Percentiles rank a stretch among this genome's conserved stretches.
These are phyloP conservation scores for Nakaseomyces kungkrabaensis DNA, from an alignment of 1,139 yeast species.

Conservation along the genomic window DNA sequence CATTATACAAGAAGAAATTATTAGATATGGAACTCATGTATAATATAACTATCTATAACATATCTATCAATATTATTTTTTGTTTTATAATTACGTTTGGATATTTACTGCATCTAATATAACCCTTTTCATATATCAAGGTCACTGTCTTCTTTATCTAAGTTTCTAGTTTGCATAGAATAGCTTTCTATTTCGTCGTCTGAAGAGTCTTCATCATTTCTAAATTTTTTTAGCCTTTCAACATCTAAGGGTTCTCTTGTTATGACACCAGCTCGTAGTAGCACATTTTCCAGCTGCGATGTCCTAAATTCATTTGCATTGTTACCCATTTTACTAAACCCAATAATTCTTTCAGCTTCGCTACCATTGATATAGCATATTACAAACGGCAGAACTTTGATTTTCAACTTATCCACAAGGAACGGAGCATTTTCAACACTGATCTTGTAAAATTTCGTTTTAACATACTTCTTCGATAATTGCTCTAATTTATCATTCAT, in stretches of 20 bases:
- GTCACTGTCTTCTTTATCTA: slow-evolving; percentile 34
- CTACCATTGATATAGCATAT: slow-evolving; percentile 51
- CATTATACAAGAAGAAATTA: background rate
- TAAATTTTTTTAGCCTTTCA: background rate
- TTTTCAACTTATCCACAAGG: slow-evolving; percentile 48
- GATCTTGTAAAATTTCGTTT: slow-evolving; percentile 46
- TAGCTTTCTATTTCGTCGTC: background rate
- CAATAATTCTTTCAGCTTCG: slow-evolving; percentile 51
- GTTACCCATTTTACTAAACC: slow-evolving; percentile 48
- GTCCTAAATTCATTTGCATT: slow-evolving; percentile 34
- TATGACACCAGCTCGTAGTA: background rate
- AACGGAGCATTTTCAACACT: slow-evolving; percentile 64
- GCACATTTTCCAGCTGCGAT: slow-evolving; percentile 37
- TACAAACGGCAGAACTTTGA: slow-evolving; percentile 65
- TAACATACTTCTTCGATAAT: slow-evolving; percentile 49
- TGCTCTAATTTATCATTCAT: slow-evolving; percentile 43
- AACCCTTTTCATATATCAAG: slow-evolving; percentile 25
- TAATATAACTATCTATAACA: background rate
- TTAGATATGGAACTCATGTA: background rate
- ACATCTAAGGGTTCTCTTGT: background rate
- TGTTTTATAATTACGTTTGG: background rate
- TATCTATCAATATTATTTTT: background rate
- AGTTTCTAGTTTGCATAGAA: background rate
- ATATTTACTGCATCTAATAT: too few relatives aligned
- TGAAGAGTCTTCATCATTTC: background rate